phyloP scores from a whole-genome alignment of 805 yeast genomes.

The Cyberlindnera samutprakarnensis region DNA sequence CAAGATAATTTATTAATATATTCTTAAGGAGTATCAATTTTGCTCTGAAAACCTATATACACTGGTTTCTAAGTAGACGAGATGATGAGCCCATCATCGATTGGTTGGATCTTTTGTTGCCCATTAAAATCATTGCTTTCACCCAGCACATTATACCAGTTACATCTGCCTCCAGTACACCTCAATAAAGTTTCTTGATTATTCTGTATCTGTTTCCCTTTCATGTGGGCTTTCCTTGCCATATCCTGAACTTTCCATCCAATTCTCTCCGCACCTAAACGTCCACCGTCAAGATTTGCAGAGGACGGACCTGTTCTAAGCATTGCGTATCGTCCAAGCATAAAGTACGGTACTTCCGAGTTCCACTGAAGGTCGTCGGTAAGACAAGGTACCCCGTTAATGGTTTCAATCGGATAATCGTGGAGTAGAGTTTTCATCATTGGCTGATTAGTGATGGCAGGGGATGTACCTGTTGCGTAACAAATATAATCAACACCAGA shows the following conservation, averaged over 20 bases:
- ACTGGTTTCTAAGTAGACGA: no score
- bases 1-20: no score
- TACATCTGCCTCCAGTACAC: no score
- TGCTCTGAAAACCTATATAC: no score
- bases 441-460: constrained; percentile 24
- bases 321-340: constrained; percentile 37
- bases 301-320: constrained; percentile 36
- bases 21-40: no score
- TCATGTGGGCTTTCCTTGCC: no score
- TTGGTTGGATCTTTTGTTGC: no score
- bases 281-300: constrained; percentile 40
- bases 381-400: constrained; percentile 34
- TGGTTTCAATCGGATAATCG: constrained; percentile 25
- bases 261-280: constrained; percentile 37
- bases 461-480: constrained; percentile 35
- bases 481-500: constrained; percentile 27
- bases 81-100: no score
- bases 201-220: no score
- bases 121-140: no score
- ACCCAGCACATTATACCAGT: no score
- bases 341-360: constrained; percentile 29
- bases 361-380: constrained; percentile 39
- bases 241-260: constrained; percentile 21
- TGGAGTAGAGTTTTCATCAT: constrained; percentile 26
- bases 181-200: no score